Percentiles rank a stretch among this genome's conserved stretches.
These are phyloP conservation scores for Rhizopogon vulgaris DNA, from an alignment of 768 basidiomycete genomes.

Conservation along the genomic window DNA sequence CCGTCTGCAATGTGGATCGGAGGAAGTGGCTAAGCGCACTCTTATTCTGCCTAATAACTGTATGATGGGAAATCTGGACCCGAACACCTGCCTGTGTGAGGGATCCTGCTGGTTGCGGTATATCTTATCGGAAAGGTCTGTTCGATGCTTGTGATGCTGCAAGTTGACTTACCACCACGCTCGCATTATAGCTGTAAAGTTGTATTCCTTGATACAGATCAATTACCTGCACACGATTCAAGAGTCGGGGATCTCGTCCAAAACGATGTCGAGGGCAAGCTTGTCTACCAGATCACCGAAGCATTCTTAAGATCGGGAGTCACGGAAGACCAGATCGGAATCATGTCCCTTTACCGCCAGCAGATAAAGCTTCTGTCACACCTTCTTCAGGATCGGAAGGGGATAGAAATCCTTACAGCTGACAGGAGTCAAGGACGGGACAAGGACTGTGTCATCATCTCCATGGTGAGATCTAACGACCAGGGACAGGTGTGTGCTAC, in stretches of 20 bases:
- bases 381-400: conserved; percentile 46
- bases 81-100: conserved; percentile 23
- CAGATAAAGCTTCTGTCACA: conserved; percentile 86
- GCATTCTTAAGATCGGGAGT: conserved; percentile 64
- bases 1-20: conserved; percentile 73
- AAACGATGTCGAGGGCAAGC: conserved; percentile 73
- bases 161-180: neutral
- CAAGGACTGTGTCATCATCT: conserved; percentile 92
- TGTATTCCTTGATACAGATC: conserved; percentile 92
- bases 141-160: neutral
- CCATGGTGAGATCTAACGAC: conserved; percentile 87
- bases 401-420: conserved; percentile 83
- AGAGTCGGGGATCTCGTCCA: conserved; percentile 86
- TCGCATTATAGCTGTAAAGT: conserved; percentile 60
- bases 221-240: conserved; percentile 70
- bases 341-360: conserved; percentile 91
- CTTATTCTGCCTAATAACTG: conserved; percentile 46
- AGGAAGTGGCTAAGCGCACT: conserved; percentile 53
- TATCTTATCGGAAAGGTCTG: conserved; percentile 60
- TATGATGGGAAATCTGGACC: conserved; percentile 34
- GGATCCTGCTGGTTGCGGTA: conserved; percentile 65
- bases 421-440: conserved; percentile 94
- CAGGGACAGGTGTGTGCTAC: conserved; percentile 54
- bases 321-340: conserved; percentile 64
- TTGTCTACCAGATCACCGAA: conserved; percentile 62